A percentile compares a stretch with the other conserved stretches of the same genome.
These are phyloP conservation scores for Fraxinus greggii DNA, from an alignment of 305 asterid species.

Conservation along the genomic window DNA sequence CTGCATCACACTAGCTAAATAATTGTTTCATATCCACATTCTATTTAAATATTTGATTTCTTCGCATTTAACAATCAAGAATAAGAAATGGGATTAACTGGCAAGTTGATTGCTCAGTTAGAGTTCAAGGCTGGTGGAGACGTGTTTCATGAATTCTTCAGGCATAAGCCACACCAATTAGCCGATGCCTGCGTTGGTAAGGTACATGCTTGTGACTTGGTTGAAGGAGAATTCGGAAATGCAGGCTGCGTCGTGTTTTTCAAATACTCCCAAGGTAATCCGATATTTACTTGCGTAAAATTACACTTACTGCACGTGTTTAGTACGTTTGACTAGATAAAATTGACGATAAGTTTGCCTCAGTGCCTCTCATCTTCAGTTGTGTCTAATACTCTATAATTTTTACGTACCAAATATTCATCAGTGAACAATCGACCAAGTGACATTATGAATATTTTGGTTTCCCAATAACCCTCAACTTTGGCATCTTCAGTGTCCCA, in stretches of 20 bases:
- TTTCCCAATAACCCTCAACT: neutral
- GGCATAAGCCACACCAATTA: neutral
- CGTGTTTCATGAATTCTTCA: conserved; percentile 1
- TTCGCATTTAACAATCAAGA: neutral
- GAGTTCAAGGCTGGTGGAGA: conserved; percentile 1
- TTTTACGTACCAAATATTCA: neutral
- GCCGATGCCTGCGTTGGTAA: neutral
- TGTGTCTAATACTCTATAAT: neutral
- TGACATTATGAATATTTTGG: neutral
- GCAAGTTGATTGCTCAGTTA: neutral
- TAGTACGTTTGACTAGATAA: neutral
- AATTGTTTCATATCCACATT: neutral
- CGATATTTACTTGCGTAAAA: neutral
- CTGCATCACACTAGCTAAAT: neutral
- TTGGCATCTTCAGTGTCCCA: neutral
- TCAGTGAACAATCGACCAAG: neutral
- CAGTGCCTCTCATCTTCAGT: neutral
- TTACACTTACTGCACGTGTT: neutral
- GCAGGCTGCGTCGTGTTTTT: neutral
- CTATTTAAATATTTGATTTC: neutral
- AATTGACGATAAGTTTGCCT: neutral
- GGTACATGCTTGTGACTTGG: conserved; percentile 1
- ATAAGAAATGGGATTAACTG: neutral
- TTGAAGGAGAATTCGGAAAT: conserved; percentile 1
- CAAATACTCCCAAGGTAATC: neutral